phyloP scores from a whole-genome alignment of 495 filamentous ascomycete genomes.

The Copromyces sp. region DNA sequence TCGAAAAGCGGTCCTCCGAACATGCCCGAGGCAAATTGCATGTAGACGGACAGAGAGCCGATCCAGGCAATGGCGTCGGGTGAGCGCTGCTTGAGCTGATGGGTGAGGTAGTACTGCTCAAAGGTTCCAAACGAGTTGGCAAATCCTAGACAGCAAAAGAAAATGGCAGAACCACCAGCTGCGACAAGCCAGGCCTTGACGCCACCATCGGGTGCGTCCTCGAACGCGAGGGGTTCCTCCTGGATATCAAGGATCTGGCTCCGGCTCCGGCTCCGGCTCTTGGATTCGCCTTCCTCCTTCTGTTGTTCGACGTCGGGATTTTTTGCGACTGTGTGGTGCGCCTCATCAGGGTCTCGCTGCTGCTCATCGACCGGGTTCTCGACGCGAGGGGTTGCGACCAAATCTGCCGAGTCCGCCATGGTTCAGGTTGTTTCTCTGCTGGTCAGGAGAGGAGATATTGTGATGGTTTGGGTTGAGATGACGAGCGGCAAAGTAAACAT shows the following conservation, averaged over 20 bases:
- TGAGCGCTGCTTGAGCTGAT: slow-evolving; percentile 36
- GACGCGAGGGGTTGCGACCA: not conserved
- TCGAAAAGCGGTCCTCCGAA: slow-evolving; percentile 41
- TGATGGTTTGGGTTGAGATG: not conserved
- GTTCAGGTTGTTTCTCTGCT: not conserved
- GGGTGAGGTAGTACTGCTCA: slow-evolving; percentile 46
- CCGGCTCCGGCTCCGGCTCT: not conserved
- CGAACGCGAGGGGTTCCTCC: not conserved
- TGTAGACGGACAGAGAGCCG: slow-evolving; percentile 40
- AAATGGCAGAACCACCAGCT: slow-evolving; percentile 15
- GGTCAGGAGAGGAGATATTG: not conserved
- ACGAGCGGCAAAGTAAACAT: not conserved
- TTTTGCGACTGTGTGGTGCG: not conserved
- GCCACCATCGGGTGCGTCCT: slow-evolving; percentile 23
- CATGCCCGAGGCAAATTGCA: slow-evolving; percentile 33
- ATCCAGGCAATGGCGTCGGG: slow-evolving; percentile 52
- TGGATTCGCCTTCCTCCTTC: not conserved
- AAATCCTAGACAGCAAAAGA: slow-evolving; percentile 50
- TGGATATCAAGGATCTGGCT: not conserved
- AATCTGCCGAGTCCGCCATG: not conserved
- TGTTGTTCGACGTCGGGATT: not conserved
- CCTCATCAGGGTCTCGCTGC: not conserved
- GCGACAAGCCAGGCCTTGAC: slow-evolving; percentile 26
- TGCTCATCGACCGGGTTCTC: not conserved
- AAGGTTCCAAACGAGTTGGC: slow-evolving; percentile 54